A percentile compares a stretch with the other conserved stretches of the same genome.
Conservation (phyloP, 176 grass and related monocot species). For the Phoenix dactylifera region DNA sequence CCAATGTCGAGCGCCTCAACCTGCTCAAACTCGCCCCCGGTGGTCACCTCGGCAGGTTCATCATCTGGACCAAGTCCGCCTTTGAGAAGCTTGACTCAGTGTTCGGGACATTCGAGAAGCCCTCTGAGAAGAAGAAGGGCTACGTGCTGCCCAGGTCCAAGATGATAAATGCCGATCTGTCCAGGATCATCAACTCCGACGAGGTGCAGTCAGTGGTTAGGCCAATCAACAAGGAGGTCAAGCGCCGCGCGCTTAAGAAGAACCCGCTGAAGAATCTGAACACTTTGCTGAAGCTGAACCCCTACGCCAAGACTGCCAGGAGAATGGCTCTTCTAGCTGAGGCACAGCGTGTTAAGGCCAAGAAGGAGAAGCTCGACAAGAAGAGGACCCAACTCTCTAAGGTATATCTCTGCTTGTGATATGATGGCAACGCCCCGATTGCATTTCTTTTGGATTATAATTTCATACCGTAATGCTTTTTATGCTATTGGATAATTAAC, state of each 20-base stretch:
- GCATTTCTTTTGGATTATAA: too few relatives aligned
- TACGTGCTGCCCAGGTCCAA: constrained; percentile 67
- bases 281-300: constrained; percentile 69
- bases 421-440: too few relatives aligned
- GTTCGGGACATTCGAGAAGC: constrained; percentile 53
- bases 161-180: constrained; percentile 67
- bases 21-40: constrained; percentile 69
- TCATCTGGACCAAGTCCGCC: constrained; percentile 83
- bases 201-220: constrained; percentile 74
- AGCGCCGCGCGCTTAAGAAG: constrained; percentile 53
- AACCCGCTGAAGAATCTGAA: constrained; percentile 69
- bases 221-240: constrained; percentile 63
- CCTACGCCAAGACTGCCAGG: constrained; percentile 53
- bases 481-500: too few relatives aligned
- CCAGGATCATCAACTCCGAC: constrained; percentile 76
- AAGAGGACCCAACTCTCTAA: constrained; percentile 41
- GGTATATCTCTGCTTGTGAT: constrained; percentile 20
- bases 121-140: constrained; percentile 71
- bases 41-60: constrained; percentile 66
- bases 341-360: constrained; percentile 55
- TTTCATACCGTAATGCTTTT: too few relatives aligned
- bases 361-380: constrained; percentile 57
- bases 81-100: constrained; percentile 82
- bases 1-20: constrained; percentile 77
- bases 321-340: constrained; percentile 76